Percentiles rank a stretch among this genome's conserved stretches.
Evolutionary conservation across 352 stramenopile genomes (phyloP).

Genomic region (Globisporangium okanoganense): DNA sequence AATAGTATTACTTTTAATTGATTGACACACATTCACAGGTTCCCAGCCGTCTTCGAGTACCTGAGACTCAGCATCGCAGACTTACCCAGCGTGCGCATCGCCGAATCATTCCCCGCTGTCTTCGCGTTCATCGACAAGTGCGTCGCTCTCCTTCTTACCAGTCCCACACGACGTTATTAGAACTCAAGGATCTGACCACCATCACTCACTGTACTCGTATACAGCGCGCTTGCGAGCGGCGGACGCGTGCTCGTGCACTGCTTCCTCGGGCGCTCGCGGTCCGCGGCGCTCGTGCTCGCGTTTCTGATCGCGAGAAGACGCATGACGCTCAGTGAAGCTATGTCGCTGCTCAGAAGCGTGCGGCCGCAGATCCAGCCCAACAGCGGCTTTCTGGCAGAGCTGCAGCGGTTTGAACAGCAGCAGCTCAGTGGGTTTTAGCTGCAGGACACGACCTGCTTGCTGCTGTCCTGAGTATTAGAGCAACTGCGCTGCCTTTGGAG

Average conservation of each 20-base stretch:
- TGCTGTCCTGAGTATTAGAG: too few relatives aligned
- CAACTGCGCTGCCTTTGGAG: too few relatives aligned
- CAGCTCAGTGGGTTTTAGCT: neutral
- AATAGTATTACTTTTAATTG: too few relatives aligned
- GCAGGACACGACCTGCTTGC: too few relatives aligned
- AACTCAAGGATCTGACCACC: too few relatives aligned
- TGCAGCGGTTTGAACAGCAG: conserved; percentile 35
- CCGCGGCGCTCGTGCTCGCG: conserved; percentile 58
- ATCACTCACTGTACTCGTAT: neutral
- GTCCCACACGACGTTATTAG: too few relatives aligned
- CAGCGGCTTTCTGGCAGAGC: conserved; percentile 51
- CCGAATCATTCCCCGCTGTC: conserved; percentile 36
- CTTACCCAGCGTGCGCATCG: conserved; percentile 32
- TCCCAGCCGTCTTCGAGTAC: conserved; percentile 51
- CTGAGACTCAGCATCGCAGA: conserved; percentile 52
- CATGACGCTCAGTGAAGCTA: conserved; percentile 37
- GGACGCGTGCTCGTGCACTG: conserved; percentile 78
- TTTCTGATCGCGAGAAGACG: conserved; percentile 44
- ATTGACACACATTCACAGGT: conserved; percentile 19
- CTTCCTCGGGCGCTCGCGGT: conserved; percentile 65
- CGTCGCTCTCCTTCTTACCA: too few relatives aligned
- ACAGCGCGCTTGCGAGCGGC: conserved; percentile 32
- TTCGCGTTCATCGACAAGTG: conserved; percentile 65
- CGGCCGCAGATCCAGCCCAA: conserved; percentile 67
- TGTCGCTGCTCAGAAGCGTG: conserved; percentile 33